Base-by-base conservation (phyloP, 352 stramenopile species). In the Phytophthora aleatoria region DNA sequence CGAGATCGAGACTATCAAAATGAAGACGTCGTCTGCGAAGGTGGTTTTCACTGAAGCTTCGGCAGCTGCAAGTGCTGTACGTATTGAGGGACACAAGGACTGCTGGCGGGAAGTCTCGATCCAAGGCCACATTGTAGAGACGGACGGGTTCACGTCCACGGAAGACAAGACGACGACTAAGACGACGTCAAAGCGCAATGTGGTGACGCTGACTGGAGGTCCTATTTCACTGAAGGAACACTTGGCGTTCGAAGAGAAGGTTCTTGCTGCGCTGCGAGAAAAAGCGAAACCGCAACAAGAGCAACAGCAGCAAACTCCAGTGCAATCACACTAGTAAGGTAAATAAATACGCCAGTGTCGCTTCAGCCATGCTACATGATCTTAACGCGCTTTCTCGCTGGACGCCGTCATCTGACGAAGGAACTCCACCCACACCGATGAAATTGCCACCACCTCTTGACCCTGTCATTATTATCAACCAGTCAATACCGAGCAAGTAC, bases 41-140 rank as follows among this genome's bases (percentile, higher is more conserved):
- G 70, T 95, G 2, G 49, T 87, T 9, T 95, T 95, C 27, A 42
- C 28, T 6, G 66, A 81, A 35, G 76, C 71, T 41, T 42, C 49
- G 27, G 73, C 83, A 24, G 86, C 86, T 35, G 79, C 80, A 5
- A 74, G 76, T 57, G 75, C 77, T 7, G 84, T 91, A 9, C 81
- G 82, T 8, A 53, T 91, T 59, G 86, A 93, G 74, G 86, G 61
- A 24, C 86, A 95, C 69, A 91, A 88, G 49, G 11, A 57, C 0
- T 77, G 71, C 49, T 95, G 86, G 86, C 72, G 79, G 54, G 78
- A 85, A 69, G 83, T 93, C 1, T 87, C 76, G 50, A 76, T 95
- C 39, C 73, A 90, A 50, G 84, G 86, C 0, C 84, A 95, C 60
- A 84, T 91, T 28, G 72, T 94, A 3, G 79, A 91, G 58, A 72